These are phyloP conservation scores for Collybiopsis luxurians DNA, from an alignment of 768 basidiomycete species.

Conservation along the genomic window DNA sequence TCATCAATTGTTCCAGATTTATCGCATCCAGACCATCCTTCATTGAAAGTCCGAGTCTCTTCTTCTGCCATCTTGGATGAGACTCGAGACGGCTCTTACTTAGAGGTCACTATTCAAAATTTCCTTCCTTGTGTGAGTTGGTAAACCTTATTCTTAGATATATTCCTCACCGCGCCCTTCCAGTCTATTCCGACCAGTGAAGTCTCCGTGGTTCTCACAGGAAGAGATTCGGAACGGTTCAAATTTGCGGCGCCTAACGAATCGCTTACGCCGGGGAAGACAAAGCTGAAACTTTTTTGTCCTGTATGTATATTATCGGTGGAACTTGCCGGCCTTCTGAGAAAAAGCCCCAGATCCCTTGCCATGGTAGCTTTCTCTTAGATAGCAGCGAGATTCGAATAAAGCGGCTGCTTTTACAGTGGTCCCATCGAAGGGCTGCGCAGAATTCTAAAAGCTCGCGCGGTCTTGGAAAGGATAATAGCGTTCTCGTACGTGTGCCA, in stretches of 20 bases:
- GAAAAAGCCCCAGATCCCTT: conserved; percentile 50
- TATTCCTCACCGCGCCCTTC: background rate
- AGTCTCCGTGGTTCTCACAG: conserved; percentile 57
- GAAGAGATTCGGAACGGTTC: conserved; percentile 61
- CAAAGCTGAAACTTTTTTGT: conserved; percentile 59
- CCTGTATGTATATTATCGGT: conserved; percentile 49
- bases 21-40: conserved; percentile 66
- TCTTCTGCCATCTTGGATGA: conserved; percentile 48
- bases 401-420: conserved; percentile 64
- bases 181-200: conserved; percentile 64
- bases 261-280: conserved; percentile 56
- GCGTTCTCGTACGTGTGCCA: conserved; percentile 58
- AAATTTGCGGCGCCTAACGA: conserved; percentile 45
- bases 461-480: conserved; percentile 23
- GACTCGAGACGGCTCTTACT: conserved; percentile 62
- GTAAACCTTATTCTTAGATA: background rate
- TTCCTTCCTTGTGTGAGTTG: conserved; percentile 70
- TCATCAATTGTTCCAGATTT: conserved; percentile 47
- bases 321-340: background rate
- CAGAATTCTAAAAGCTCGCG: conserved; percentile 21
- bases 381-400: conserved; percentile 68
- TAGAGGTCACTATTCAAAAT: conserved; percentile 64
- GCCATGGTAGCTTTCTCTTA: conserved; percentile 64
- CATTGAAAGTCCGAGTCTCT: conserved; percentile 50
- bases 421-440: conserved; percentile 45